Evolutionary conservation across 176 grass and related monocot species (phyloP).

Genomic region (Raddia guianensis): DNA sequence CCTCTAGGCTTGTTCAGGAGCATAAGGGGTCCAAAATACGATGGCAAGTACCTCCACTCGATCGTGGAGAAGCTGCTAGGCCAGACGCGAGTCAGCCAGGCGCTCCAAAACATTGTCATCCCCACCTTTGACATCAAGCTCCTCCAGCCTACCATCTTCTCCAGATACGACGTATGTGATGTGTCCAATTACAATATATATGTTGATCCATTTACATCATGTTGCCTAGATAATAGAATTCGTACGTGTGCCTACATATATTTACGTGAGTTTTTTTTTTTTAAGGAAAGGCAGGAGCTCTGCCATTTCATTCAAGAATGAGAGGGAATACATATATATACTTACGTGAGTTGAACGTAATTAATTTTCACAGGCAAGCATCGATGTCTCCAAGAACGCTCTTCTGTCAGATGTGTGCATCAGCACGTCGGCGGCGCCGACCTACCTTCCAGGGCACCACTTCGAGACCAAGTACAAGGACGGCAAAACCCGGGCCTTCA

Average conservation of each 20-base stretch:
- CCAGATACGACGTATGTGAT: conserved; percentile 36
- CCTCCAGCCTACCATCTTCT: conserved; percentile 56
- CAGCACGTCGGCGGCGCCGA: conserved; percentile 59
- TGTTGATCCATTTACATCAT: not conserved
- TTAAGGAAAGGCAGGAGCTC: too few relatives aligned
- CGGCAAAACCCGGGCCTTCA: conserved; percentile 50
- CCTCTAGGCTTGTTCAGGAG: not conserved
- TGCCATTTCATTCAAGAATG: too few relatives aligned
- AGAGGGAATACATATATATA: too few relatives aligned
- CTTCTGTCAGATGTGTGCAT: conserved; percentile 64
- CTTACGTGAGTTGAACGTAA: not conserved
- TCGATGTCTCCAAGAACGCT: conserved; percentile 45
- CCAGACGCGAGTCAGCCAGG: conserved; percentile 13
- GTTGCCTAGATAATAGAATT: too few relatives aligned
- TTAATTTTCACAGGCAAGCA: not conserved
- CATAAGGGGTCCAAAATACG: conserved; percentile 26
- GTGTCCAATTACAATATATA: too few relatives aligned
- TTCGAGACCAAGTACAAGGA: conserved; percentile 49
- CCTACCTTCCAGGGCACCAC: conserved; percentile 47
- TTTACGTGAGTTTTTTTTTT: too few relatives aligned
- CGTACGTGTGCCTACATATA: too few relatives aligned
- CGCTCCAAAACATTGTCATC: conserved; percentile 43
- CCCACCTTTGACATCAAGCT: conserved; percentile 69
- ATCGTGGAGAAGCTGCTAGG: conserved; percentile 32
- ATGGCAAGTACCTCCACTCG: conserved; percentile 47